Evolutionary conservation across 164 flowering plant species (phyloP).

Genomic region (Protea cynaroides): DNA sequence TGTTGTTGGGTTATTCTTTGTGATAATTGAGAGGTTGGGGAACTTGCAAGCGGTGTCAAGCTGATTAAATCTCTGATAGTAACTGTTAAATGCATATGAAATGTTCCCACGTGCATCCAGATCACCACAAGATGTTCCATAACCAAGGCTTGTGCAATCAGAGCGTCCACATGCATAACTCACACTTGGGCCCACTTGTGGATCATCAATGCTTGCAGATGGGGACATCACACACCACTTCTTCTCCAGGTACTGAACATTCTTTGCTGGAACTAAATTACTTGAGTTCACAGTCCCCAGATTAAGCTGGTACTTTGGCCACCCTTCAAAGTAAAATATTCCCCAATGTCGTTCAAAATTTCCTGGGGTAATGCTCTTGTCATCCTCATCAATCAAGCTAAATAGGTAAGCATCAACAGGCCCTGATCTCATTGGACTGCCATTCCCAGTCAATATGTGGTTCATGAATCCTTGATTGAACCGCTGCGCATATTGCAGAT

Average conservation of each 20-base stretch:
- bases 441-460: slow-evolving; percentile 7
- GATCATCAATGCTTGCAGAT: slow-evolving; percentile 19
- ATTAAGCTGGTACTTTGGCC: slow-evolving; percentile 11
- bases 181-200: slow-evolving; percentile 27
- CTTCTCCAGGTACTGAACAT: slow-evolving; percentile 15
- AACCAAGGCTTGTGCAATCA: slow-evolving; percentile 38
- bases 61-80: slow-evolving; percentile 32
- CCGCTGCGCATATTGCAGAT: slow-evolving; percentile 4
- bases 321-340: slow-evolving; percentile 15
- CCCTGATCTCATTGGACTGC: slow-evolving; percentile 13
- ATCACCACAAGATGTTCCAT: slow-evolving; percentile 25
- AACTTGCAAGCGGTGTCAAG: slow-evolving; percentile 29
- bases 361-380: slow-evolving; percentile 16
- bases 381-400: slow-evolving; percentile 21
- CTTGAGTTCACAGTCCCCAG: slow-evolving; percentile 11
- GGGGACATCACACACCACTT: slow-evolving; percentile 32
- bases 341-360: slow-evolving; percentile 21
- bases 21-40: slow-evolving; percentile 21
- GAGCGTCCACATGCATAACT: slow-evolving; percentile 30
- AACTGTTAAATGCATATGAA: slow-evolving; percentile 38
- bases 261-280: slow-evolving; percentile 20
- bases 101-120: slow-evolving; percentile 24
- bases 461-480: slow-evolving; percentile 19
- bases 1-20: slow-evolving; percentile 21
- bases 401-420: slow-evolving; percentile 18